Evolutionary conservation across 2,329 filamentous ascomycete species (phyloP).

Genomic region (Aplosporella prunicola): DNA sequence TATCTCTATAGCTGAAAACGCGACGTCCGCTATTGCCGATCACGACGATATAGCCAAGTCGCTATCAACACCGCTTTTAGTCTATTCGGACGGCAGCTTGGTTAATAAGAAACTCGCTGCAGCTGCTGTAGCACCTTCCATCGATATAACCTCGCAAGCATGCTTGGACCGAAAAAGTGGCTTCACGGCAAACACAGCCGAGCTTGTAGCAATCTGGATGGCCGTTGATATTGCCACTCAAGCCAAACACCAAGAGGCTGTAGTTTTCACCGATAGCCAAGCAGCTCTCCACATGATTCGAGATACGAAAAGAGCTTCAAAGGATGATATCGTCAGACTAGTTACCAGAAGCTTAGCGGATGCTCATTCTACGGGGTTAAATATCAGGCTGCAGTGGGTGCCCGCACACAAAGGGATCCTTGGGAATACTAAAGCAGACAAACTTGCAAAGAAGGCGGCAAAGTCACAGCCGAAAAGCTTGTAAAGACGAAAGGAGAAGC

Average conservation of each 20-base stretch:
- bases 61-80: background rate
- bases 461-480: background rate
- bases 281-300: background rate
- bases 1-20: background rate
- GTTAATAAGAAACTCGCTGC: background rate
- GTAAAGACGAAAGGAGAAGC: too few relatives aligned
- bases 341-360: background rate
- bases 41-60: background rate
- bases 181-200: background rate
- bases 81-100: constrained; percentile 1
- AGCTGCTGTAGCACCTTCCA: background rate
- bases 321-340: background rate
- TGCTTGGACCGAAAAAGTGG: background rate
- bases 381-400: background rate
- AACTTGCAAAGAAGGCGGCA: background rate
- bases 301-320: background rate
- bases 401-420: background rate
- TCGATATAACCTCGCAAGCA: background rate
- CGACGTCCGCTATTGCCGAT: background rate
- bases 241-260: background rate
- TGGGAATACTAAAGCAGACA: background rate
- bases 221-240: background rate
- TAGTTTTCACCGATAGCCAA: constrained; percentile 1
- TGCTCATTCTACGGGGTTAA: background rate
- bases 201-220: constrained; percentile 3